These are phyloP conservation scores for Pseudohalonectria lignicola DNA, from an alignment of 2,329 filamentous ascomycete genomes.

Conservation along the genomic window DNA sequence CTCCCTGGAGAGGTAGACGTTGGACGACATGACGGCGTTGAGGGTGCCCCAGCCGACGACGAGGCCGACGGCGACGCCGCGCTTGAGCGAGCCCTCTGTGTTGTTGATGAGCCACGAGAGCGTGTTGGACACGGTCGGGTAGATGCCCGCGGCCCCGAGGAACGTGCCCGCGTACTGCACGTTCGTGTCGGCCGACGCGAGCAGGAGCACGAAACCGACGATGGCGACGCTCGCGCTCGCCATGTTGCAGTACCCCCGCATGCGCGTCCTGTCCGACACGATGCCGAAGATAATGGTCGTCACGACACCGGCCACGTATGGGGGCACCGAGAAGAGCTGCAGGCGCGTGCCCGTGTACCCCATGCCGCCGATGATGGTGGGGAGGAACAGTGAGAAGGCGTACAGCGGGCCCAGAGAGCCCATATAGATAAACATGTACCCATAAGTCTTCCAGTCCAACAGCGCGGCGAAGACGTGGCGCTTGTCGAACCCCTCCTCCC, in stretches of 20 bases:
- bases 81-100: conserved; percentile 47
- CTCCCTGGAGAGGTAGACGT: conserved; percentile 46
- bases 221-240: conserved; percentile 48
- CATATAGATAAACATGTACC: conserved; percentile 48
- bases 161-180: conserved; percentile 61
- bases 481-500: conserved; percentile 59
- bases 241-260: conserved; percentile 59
- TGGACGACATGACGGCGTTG: conserved; percentile 38
- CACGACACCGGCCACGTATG: conserved; percentile 36
- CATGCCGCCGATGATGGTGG: conserved; percentile 30
- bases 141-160: conserved; percentile 51
- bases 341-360: conserved; percentile 21
- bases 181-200: conserved; percentile 38
- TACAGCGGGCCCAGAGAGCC: conserved; percentile 47
- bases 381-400: conserved; percentile 35
- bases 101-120: conserved; percentile 48
- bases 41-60: conserved; percentile 28
- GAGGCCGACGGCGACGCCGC: conserved; percentile 49
- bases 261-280: conserved; percentile 51
- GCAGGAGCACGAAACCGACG: conserved; percentile 54
- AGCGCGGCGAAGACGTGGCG: conserved; percentile 60
- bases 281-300: conserved; percentile 53
- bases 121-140: conserved; percentile 46
- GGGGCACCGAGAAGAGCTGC: conserved; percentile 15
- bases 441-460: conserved; percentile 77